Conservation (phyloP, 2,329 filamentous ascomycete genomes). For the Celoporthe dispersa region DNA sequence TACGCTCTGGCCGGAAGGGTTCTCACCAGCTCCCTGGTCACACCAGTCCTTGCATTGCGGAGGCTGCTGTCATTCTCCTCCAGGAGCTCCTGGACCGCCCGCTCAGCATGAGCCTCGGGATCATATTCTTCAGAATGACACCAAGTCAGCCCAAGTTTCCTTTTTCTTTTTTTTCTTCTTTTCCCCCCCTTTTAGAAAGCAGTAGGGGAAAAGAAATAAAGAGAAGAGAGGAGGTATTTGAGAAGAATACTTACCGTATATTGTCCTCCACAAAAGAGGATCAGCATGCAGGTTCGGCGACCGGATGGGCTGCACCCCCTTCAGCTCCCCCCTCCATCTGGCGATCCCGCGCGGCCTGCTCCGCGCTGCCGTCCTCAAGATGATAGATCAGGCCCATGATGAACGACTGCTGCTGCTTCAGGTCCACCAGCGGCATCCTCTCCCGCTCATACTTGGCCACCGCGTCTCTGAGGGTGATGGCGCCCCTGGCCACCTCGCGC, state of each 20-base stretch:
- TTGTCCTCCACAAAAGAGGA: conserved; percentile 11
- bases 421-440: conserved; percentile 47
- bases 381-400: conserved; percentile 44
- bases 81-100: background rate
- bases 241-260: background rate
- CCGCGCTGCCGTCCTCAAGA: conserved; percentile 39
- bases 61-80: background rate
- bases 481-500: conserved; percentile 40
- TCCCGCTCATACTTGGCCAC: conserved; percentile 43
- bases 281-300: conserved; percentile 23
- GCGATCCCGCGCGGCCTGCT: conserved; percentile 42
- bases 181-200: no score
- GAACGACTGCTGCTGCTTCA: conserved; percentile 47
- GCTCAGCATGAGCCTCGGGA: conserved; percentile 11
- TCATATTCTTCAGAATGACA: conserved; percentile 2
- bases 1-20: no score
- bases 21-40: conserved; percentile 7
- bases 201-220: background rate
- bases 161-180: no score
- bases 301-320: conserved; percentile 10
- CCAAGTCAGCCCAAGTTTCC: background rate
- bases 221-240: background rate
- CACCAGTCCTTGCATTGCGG: conserved; percentile 2
- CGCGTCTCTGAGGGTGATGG: conserved; percentile 40
- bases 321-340: conserved; percentile 14